phyloP scores from a whole-genome alignment of 2,329 filamentous ascomycete genomes.

The Venturia aucupariae region DNA sequence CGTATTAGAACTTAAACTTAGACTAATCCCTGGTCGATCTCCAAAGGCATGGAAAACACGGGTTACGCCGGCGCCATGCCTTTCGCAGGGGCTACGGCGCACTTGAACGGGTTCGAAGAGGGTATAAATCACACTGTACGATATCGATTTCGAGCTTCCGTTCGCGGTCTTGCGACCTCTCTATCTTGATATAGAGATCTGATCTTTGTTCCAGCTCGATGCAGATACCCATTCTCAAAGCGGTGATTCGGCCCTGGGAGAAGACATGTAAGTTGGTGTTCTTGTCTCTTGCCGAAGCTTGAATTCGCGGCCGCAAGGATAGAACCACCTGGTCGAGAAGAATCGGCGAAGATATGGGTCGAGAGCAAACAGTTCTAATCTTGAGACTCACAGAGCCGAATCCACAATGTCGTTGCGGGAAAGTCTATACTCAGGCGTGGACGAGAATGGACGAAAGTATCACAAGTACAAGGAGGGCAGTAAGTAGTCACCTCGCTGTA shows the following conservation, averaged over 20 bases:
- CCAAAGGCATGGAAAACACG: not conserved
- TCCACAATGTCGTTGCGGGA: slow-evolving; percentile 11
- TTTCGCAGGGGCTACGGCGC: not conserved
- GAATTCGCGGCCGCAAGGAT: too few relatives aligned
- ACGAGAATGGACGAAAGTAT: slow-evolving; percentile 13
- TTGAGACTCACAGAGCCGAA: not conserved
- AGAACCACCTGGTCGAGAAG: too few relatives aligned
- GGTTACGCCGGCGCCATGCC: not conserved
- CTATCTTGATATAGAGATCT: not conserved
- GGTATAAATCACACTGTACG: not conserved
- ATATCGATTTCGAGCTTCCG: not conserved
- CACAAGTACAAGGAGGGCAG: slow-evolving; percentile 14
- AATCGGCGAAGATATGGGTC: too few relatives aligned
- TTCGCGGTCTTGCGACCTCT: not conserved
- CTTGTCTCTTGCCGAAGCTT: too few relatives aligned
- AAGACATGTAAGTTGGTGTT: slow-evolving; percentile 13
- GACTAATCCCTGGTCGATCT: not conserved
- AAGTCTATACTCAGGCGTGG: slow-evolving; percentile 12
- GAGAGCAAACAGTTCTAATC: not conserved
- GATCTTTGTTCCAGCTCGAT: not conserved
- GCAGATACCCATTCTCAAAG: slow-evolving; percentile 9
- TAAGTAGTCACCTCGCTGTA: not conserved
- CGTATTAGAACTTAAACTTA: not conserved
- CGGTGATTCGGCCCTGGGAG: slow-evolving; percentile 13
- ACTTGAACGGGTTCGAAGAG: not conserved